Percentiles rank a stretch among this genome's conserved stretches.
These are phyloP conservation scores for Isabelozyma pseudorhagii DNA, from an alignment of 805 yeast species.

Conservation along the genomic window DNA sequence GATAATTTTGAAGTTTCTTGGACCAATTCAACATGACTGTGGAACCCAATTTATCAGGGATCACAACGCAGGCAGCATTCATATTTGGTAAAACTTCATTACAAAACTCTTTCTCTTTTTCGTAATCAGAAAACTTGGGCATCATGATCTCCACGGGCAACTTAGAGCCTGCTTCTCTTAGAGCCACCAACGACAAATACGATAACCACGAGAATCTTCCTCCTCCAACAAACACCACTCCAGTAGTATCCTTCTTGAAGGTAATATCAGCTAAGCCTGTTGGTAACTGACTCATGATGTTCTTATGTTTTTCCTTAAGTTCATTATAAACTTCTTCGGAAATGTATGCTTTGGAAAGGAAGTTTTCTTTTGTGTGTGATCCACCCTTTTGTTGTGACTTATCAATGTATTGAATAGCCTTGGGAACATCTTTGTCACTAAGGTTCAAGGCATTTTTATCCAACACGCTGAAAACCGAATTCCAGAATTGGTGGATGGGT, in stretches of 20 bases:
- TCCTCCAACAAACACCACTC: slow-evolving; percentile 36
- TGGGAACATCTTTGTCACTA: slow-evolving; percentile 8
- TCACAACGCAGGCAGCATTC: slow-evolving; percentile 64
- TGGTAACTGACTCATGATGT: slow-evolving; percentile 20
- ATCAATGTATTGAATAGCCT: slow-evolving; percentile 19
- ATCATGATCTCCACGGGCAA: slow-evolving; percentile 39
- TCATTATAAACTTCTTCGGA: slow-evolving; percentile 18
- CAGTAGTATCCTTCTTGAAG: slow-evolving; percentile 20
- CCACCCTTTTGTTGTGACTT: slow-evolving; percentile 14
- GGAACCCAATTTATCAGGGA: slow-evolving; percentile 49
- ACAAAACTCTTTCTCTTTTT: slow-evolving; percentile 43
- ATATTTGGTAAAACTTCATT: slow-evolving; percentile 56
- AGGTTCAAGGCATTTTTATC: slow-evolving; percentile 13
- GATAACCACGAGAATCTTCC: slow-evolving; percentile 34
- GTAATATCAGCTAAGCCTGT: slow-evolving; percentile 12
- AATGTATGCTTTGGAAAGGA: slow-evolving; percentile 24
- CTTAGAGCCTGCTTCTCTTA: slow-evolving; percentile 35
- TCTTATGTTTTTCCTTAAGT: slow-evolving; percentile 17
- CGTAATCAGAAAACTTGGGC: slow-evolving; percentile 31
- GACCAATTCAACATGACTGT: slow-evolving; percentile 37
- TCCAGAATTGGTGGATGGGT: slow-evolving; percentile 25
- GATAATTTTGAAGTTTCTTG: slow-evolving; percentile 56
- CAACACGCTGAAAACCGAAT: slow-evolving; percentile 19
- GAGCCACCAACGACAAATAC: slow-evolving; percentile 25
- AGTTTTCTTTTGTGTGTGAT: slow-evolving; percentile 17